These are phyloP conservation scores for Saccharomycopsis sp. DNA, from an alignment of 805 yeast species.

Conservation along the genomic window DNA sequence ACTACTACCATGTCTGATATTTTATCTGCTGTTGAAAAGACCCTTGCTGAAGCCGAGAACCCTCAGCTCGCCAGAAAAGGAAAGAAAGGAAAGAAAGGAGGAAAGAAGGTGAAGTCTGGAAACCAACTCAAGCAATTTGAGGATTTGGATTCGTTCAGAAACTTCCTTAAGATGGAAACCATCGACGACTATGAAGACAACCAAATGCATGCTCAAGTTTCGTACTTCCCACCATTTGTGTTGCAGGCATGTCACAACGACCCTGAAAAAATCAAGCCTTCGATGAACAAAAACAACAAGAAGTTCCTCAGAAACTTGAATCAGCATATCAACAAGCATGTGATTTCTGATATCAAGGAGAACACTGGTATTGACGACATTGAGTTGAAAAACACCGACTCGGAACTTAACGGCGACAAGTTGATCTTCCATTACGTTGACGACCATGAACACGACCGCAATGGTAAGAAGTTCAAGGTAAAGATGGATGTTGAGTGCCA, in stretches of 20 bases:
- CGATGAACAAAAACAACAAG: conserved; percentile 63
- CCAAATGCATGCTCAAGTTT: conserved; percentile 52
- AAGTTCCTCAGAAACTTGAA: conserved; percentile 68
- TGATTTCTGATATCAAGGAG: conserved; percentile 57
- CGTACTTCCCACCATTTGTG: conserved; percentile 70
- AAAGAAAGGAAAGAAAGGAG: conserved; percentile 15
- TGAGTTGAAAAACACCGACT: conserved; percentile 46
- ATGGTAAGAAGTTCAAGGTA: conserved; percentile 57
- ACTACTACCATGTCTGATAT: conserved; percentile 20
- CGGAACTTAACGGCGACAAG: conserved; percentile 38
- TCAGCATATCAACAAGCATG: conserved; percentile 68
- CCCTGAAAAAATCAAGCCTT: conserved; percentile 64
- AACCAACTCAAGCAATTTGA: conserved; percentile 38
- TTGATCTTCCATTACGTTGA: conserved; percentile 63
- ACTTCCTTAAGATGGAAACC: conserved; percentile 60
- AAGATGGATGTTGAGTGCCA: conserved; percentile 59
- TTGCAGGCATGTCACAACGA: conserved; percentile 59
- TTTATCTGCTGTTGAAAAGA: conserved; percentile 20
- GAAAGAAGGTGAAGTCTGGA: conserved; percentile 18
- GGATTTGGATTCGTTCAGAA: conserved; percentile 54
- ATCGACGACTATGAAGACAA: conserved; percentile 72
- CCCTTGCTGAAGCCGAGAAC: conserved; percentile 18
- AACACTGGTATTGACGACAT: conserved; percentile 48
- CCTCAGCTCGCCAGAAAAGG: conserved; percentile 16
- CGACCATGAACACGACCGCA: conserved; percentile 46